Evolutionary conservation across 768 basidiomycete genomes (phyloP).

Genomic region (Russula earlei): DNA sequence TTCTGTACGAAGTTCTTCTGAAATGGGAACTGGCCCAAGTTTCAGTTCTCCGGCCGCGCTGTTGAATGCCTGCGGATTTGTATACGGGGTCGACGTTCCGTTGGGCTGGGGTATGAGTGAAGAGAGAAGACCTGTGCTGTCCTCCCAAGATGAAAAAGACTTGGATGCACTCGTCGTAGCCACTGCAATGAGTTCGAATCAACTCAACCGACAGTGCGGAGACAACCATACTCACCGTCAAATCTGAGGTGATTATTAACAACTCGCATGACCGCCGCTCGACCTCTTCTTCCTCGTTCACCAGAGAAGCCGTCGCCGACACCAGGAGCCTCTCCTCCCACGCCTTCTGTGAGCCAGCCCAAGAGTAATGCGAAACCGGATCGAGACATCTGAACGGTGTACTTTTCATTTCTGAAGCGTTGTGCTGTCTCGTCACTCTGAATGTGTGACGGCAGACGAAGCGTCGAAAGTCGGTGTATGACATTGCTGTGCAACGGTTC

Average conservation of each 20-base stretch:
- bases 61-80: slow-evolving; percentile 69
- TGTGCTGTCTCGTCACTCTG: slow-evolving; percentile 75
- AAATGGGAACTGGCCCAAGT: slow-evolving; percentile 71
- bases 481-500: slow-evolving; percentile 54
- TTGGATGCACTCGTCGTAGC: slow-evolving; percentile 59
- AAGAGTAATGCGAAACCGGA: slow-evolving; percentile 87
- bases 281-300: slow-evolving; percentile 72
- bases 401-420: slow-evolving; percentile 84
- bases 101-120: slow-evolving; percentile 60
- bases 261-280: slow-evolving; percentile 86
- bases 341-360: slow-evolving; percentile 93
- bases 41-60: slow-evolving; percentile 67
- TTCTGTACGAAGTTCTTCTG: slow-evolving; percentile 74
- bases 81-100: slow-evolving; percentile 39
- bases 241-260: slow-evolving; percentile 90
- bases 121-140: slow-evolving; percentile 74
- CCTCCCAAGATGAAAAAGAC: slow-evolving; percentile 67
- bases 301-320: slow-evolving; percentile 71
- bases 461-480: slow-evolving; percentile 67
- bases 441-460: slow-evolving; percentile 78
- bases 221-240: slow-evolving; percentile 49
- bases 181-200: slow-evolving; percentile 36
- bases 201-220: slow-evolving; percentile 19
- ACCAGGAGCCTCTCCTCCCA: slow-evolving; percentile 79
- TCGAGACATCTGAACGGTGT: slow-evolving; percentile 79